Evolutionary conservation across 371 early-diverging fungal species (phyloP), one percentile per base, ranked within the genome.

Genomic region (Mortierella polycephala): DNA sequence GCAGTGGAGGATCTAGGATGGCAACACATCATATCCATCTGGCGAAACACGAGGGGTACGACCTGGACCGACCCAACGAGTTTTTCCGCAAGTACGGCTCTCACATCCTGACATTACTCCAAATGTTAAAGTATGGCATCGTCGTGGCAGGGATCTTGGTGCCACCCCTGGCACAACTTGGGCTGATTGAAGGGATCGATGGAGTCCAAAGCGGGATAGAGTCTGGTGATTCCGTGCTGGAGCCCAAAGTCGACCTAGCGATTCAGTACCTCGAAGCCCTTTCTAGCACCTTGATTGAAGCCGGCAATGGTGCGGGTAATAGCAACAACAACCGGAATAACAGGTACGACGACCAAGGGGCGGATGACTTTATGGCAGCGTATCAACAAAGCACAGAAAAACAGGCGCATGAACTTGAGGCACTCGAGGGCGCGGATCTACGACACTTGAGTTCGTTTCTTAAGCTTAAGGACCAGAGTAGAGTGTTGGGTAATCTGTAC

Each of bases 41-140:
- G 5, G 76, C 76, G 30, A 55, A 66, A 12, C 76, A 76, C 40
- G 76, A 64, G 45, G 76, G 76, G 45, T 76, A 76, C 46, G 71
- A 71, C 1, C 62, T 76, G 11, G 71, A 70, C 11, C 67, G 76
- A 30, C 76, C 76, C 7, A 76, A 23, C 14, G 76, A 76, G 67
- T 76, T 76, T 37, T 71, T 71, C 23, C 62, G 45, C 8, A 67
- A 64, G 56, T 71, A 76, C 7, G 71, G 77, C 44, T 16, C 60
- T 4, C 61, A 71, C 5, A 59, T 76, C 37, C 18, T 71, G 53
- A 64, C 47, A 16, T 18, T 71, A 10, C 41, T 76, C 20, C 55
- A 61, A 21, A 68, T 71, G 68, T 59, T 76, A 49, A 71, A 67
- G 20, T 76, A 68, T 14, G 68, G 62, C 1, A 59, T 67, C 46